Percentiles rank a stretch among this genome's conserved stretches.
These are phyloP conservation scores for Magnolia kwangsiensis DNA, from an alignment of 164 flowering plant species.

Conservation along the genomic window DNA sequence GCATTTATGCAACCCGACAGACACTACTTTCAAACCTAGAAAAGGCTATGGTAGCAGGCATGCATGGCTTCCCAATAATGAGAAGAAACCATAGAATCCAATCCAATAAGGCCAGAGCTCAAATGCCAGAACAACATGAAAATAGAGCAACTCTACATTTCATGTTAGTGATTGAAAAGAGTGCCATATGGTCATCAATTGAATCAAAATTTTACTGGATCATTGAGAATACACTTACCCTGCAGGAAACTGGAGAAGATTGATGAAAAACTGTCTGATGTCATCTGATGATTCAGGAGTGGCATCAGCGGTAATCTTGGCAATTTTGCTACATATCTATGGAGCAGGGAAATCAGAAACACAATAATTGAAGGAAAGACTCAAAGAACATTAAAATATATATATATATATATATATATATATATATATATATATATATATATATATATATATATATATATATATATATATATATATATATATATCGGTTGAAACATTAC, in stretches of 20 bases:
- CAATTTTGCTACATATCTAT: conserved; percentile 69
- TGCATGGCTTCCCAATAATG: too few relatives aligned
- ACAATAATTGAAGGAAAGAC: conserved; percentile 2
- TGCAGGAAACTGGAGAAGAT: conserved; percentile 69
- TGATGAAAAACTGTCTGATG: conserved; percentile 58
- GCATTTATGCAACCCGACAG: too few relatives aligned
- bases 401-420: background rate
- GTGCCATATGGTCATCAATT: too few relatives aligned
- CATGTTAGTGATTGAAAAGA: background rate
- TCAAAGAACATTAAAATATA: background rate
- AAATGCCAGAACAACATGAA: background rate
- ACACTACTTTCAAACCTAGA: too few relatives aligned
- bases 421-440: background rate
- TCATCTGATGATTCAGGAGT: conserved; percentile 49
- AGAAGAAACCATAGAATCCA: too few relatives aligned
- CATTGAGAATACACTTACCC: conserved; percentile 44
- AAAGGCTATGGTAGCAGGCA: too few relatives aligned
- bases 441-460: background rate
- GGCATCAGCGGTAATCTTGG: conserved; percentile 72
- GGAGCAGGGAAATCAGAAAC: conserved; percentile 2
- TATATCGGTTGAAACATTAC: conserved; percentile 36
- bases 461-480: background rate
- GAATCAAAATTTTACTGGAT: too few relatives aligned
- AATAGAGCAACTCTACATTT: background rate
- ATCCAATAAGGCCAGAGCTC: background rate